These are phyloP conservation scores for Cystofilobasidium bisporidii DNA, from an alignment of 768 basidiomycete species.

Conservation along the genomic window DNA sequence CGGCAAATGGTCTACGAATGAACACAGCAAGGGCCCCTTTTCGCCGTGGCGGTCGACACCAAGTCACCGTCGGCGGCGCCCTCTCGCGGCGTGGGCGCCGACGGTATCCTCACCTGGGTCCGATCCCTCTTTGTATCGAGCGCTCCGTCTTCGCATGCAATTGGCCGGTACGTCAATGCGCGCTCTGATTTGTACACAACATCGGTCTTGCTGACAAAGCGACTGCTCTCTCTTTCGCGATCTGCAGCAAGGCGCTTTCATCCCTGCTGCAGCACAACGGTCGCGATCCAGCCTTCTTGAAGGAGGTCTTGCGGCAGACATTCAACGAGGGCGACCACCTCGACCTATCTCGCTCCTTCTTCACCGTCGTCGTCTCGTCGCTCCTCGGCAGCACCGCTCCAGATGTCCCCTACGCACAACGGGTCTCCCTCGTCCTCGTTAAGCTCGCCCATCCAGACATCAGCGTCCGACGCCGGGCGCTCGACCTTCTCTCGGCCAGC, in stretches of 20 bases:
- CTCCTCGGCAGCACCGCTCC: slow-evolving; percentile 48
- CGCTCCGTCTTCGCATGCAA: slow-evolving; percentile 12
- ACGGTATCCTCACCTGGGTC: slow-evolving; percentile 38
- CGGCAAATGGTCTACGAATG: no score
- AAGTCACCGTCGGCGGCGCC: slow-evolving; percentile 31
- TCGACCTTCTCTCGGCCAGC: slow-evolving; percentile 63
- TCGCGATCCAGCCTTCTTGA: slow-evolving; percentile 51
- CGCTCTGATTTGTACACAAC: slow-evolving; percentile 16
- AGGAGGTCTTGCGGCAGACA: slow-evolving; percentile 59
- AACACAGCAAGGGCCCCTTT: slow-evolving; percentile 65
- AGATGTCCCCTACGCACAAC: slow-evolving; percentile 62
- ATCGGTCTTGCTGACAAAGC: no score
- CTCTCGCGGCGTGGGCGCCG: slow-evolving; percentile 33
- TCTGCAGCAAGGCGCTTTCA: slow-evolving; percentile 61
- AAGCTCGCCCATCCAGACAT: slow-evolving; percentile 68
- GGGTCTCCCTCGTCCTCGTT: slow-evolving; percentile 64
- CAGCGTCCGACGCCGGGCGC: slow-evolving; percentile 61
- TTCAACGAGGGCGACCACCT: slow-evolving; percentile 47
- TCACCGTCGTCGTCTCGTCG: slow-evolving; percentile 66
- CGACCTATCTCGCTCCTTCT: slow-evolving; percentile 48
- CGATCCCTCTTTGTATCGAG: slow-evolving; percentile 37
- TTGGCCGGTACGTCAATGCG: slow-evolving; percentile 24
- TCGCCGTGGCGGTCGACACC: slow-evolving; percentile 38
- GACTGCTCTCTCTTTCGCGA: no score
- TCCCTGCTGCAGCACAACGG: slow-evolving; percentile 55